Percentiles rank a stretch among this genome's conserved stretches.
Evolutionary conservation across 352 stramenopile genomes (phyloP).

Genomic region (Globisporangium abappressorium): DNA sequence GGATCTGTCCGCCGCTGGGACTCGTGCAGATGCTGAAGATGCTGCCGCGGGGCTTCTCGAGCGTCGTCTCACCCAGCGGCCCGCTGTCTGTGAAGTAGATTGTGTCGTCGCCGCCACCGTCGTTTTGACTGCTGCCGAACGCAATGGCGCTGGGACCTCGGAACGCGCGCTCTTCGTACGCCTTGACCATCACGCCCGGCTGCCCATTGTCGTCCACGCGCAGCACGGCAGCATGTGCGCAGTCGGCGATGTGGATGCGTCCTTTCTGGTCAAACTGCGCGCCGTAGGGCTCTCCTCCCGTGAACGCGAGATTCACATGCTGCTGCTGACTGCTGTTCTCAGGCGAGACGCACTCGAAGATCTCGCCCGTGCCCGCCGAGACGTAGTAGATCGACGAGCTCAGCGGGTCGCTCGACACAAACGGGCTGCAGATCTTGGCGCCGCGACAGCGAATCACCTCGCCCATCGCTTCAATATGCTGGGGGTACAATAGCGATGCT

Average conservation of each 20-base stretch:
- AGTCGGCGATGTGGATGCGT: slow-evolving; percentile 68
- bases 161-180: slow-evolving; percentile 81
- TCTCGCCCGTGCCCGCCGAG: slow-evolving; percentile 63
- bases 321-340: slow-evolving; percentile 15
- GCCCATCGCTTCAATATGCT: slow-evolving; percentile 10
- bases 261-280: slow-evolving; percentile 62
- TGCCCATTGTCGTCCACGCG: slow-evolving; percentile 58
- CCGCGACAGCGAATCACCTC: slow-evolving; percentile 57
- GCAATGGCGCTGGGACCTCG: slow-evolving; percentile 65
- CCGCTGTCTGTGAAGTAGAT: slow-evolving; percentile 88
- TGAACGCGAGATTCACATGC: slow-evolving; percentile 55
- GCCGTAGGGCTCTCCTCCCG: slow-evolving; percentile 64
- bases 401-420: slow-evolving; percentile 28
- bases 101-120: slow-evolving; percentile 29
- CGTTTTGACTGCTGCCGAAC: slow-evolving; percentile 22
- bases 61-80: slow-evolving; percentile 78
- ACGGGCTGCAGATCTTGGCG: slow-evolving; percentile 75
- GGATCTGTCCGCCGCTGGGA: slow-evolving; percentile 64
- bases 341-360: slow-evolving; percentile 47
- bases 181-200: slow-evolving; percentile 72
- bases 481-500: neutral
- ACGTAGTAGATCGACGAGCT: slow-evolving; percentile 61
- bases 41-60: slow-evolving; percentile 75
- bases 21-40: slow-evolving; percentile 72
- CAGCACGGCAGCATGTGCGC: slow-evolving; percentile 66